Conservation (phyloP, 2,329 filamentous ascomycete genomes). For the Phoma sp. region DNA sequence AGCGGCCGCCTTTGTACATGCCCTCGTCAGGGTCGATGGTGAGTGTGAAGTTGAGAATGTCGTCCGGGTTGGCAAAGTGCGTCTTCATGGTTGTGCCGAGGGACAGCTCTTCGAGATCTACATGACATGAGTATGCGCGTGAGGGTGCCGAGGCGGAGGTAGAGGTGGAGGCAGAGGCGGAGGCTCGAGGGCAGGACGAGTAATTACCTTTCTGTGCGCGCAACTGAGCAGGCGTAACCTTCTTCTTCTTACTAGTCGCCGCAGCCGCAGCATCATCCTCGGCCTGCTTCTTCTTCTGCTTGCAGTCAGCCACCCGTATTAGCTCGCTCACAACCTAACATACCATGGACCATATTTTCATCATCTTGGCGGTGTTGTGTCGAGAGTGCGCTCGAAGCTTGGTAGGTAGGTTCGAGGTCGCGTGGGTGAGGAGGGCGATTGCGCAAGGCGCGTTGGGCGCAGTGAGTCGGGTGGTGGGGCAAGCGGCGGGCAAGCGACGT, state of each 20-base stretch:
- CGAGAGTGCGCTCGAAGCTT: conserved; percentile 7
- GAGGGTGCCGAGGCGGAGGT: neutral
- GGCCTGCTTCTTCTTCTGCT: conserved; percentile 86
- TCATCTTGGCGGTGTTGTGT: conserved; percentile 68
- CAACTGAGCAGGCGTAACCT: conserved; percentile 94
- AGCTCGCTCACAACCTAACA: conserved; percentile 29
- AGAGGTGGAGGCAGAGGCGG: too few relatives aligned
- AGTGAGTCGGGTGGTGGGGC: conserved; percentile 25
- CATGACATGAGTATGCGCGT: conserved; percentile 15
- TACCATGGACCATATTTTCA: conserved; percentile 99
- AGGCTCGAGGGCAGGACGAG: too few relatives aligned
- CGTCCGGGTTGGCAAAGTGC: conserved; percentile 80
- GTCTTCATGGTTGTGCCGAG: conserved; percentile 82
- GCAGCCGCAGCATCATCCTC: conserved; percentile 89
- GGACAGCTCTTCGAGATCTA: conserved; percentile 82
- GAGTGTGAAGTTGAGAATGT: conserved; percentile 83
- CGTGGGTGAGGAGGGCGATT: conserved; percentile 21
- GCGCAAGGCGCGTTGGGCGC: conserved; percentile 15
- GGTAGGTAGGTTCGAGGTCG: conserved; percentile 15
- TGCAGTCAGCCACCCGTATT: conserved; percentile 30
- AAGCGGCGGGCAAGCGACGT: conserved; percentile 14
- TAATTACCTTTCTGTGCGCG: conserved; percentile 88
- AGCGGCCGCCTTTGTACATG: conserved; percentile 86
- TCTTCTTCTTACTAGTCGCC: conserved; percentile 89
- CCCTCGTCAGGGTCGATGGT: conserved; percentile 85